Evolutionary conservation across 2,329 filamentous ascomycete genomes (phyloP), one percentile per base, ranked within the genome.

Genomic region (Fusarium nelsonii): DNA sequence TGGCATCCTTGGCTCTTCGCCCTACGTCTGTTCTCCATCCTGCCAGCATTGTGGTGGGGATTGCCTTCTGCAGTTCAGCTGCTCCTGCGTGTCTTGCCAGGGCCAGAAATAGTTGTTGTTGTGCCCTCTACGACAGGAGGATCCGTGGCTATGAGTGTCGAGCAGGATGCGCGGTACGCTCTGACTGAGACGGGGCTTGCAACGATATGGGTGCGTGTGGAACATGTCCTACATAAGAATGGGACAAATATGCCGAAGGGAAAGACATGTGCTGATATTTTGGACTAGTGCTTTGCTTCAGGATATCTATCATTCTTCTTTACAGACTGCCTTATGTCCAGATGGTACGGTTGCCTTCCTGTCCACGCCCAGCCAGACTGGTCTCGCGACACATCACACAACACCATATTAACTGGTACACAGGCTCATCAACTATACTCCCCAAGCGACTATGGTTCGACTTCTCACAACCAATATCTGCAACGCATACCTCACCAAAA

Each of bases 351-450:
- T 43, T 18, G 33, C 39, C 32, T 30, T 50, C 15, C 32, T 58
- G 16, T 18, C 16, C 23, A 36, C 18, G 40, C 8, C 18, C 43
- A 20, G 41, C 55, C 32, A n/a, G 40, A 45, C 37, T 64, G 33
- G 49, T 32, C 41, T 50, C 32, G 43, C 51, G 28, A 39, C 39
- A 41, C 32, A 32, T 41, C 39, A 55, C 30, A 41, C 32, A 32
- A 46, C 39, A 55, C 30, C n/a, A 59, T 59, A 36, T 51, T 70
- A 18, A 70, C 54, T 16, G 50, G 40, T 18, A 23, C 40, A 23
- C 61, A 92, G 91, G 92, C 90, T 96, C 73, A 85, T 95, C 72
- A 91, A 94, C 78, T 96, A 95, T 81, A 93, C 92, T 15, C 92
- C 92, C 3, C 87, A 89, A 78, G 92, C 92, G 50, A 93, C 93